Evolutionary conservation across 1,139 yeast species (phyloP).

Genomic region (Lodderomyces margitis): DNA sequence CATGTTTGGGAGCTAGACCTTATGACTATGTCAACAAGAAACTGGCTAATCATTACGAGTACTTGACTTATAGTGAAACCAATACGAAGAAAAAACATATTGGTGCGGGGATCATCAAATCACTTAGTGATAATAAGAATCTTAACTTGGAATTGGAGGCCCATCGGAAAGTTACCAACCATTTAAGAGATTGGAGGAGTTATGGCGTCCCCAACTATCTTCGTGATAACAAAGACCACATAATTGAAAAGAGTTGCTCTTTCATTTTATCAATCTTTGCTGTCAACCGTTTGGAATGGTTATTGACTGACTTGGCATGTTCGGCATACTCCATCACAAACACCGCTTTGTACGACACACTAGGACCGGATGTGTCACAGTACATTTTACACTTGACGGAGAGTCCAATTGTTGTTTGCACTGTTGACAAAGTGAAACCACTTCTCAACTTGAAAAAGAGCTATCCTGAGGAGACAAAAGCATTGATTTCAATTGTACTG

Average conservation of each 20-base stretch:
- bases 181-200: constrained; percentile 17
- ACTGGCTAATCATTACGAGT: constrained; percentile 18
- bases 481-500: constrained; percentile 26
- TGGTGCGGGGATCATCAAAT: constrained; percentile 31
- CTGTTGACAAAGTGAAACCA: constrained; percentile 27
- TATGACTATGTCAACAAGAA: constrained; percentile 23
- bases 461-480: constrained; percentile 19
- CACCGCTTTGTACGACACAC: constrained; percentile 37
- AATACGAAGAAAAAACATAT: constrained; percentile 19
- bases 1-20: constrained; percentile 29
- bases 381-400: constrained; percentile 29
- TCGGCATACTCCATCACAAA: constrained; percentile 31
- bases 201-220: constrained; percentile 8
- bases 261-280: constrained; percentile 32
- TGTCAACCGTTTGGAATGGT: constrained; percentile 35
- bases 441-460: constrained; percentile 22
- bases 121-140: constrained; percentile 25
- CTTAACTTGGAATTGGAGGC: constrained; percentile 17
- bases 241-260: constrained; percentile 19
- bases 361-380: constrained; percentile 29
- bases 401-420: constrained; percentile 32
- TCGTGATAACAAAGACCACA: constrained; percentile 11
- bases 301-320: constrained; percentile 36
- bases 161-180: constrained; percentile 25
- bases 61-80: constrained; percentile 19